Evolutionary conservation across 1,284 basidiomycete genomes (phyloP).

Genomic region (Marasmius fiardii): DNA sequence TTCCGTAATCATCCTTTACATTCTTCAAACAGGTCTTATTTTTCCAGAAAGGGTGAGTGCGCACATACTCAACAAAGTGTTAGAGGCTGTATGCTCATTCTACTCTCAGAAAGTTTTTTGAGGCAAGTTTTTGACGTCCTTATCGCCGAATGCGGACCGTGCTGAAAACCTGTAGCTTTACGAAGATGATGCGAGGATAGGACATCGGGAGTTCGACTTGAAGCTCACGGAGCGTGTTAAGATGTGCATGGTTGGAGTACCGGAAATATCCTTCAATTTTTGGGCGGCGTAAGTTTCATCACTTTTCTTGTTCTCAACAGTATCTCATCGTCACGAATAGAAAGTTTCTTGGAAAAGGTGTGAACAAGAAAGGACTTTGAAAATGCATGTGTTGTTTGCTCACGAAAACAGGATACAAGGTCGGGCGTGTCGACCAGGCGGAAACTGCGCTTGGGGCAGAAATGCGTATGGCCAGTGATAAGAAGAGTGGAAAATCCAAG

Average conservation of each 20-base stretch:
- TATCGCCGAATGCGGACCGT: no score
- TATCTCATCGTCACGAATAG: slow-evolving; percentile 27
- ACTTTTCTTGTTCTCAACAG: slow-evolving; percentile 1
- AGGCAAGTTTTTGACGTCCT: slow-evolving; percentile 36
- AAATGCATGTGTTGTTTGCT: neutral
- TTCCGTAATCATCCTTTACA: slow-evolving; percentile 10
- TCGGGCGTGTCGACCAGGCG: slow-evolving; percentile 95
- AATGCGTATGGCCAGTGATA: slow-evolving; percentile 76
- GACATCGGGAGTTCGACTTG: slow-evolving; percentile 90
- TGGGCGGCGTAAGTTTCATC: slow-evolving; percentile 74
- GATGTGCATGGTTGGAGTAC: slow-evolving; percentile 99
- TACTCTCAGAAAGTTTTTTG: slow-evolving; percentile 58
- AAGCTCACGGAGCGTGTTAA: slow-evolving; percentile 92
- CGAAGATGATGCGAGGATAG: slow-evolving; percentile 89
- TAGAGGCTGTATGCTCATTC: neutral
- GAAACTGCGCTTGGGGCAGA: slow-evolving; percentile 89
- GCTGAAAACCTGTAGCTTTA: slow-evolving; percentile 69
- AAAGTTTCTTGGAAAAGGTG: slow-evolving; percentile 81
- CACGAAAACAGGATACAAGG: slow-evolving; percentile 74
- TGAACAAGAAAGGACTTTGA: neutral
- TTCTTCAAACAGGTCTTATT: slow-evolving; percentile 69
- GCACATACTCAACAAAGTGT: neutral
- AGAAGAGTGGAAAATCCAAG: slow-evolving; percentile 49
- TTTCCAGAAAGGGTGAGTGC: slow-evolving; percentile 88
- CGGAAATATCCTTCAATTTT: slow-evolving; percentile 91